Base-by-base conservation (phyloP, 176 grass and related monocot species). In the Oryza coarctata region DNA sequence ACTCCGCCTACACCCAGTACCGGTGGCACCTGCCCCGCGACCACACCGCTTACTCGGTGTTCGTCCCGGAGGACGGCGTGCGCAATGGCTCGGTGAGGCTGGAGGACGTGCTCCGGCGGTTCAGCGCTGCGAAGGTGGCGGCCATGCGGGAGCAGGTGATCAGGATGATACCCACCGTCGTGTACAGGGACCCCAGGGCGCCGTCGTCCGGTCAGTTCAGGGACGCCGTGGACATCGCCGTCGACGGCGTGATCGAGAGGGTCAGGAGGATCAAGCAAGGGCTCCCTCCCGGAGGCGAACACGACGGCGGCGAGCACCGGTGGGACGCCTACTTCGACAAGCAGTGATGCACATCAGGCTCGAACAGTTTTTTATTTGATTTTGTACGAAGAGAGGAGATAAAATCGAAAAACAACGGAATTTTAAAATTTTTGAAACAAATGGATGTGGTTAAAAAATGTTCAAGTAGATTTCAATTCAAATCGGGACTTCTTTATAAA, bases 121-220 rank as follows among this genome's bases (percentile, higher is more conserved):
- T 91, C 9, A 12, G 70, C 10, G 20, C 44, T 13, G 44, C 49
- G 0, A 27, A 89, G 2, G 81, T 94, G 65, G 86, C 32, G 33
- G 78, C 75, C 34, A 97, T 94, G 91, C 89, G 94, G 63, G 89
- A 97, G 65, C 74, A 81, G 61, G 89, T 97, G 77, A 25, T 97
- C 81, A 73, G 58, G 64, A 86, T 93, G 81, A 93, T 97, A 50
- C 87, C 89, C 3, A 80, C 45, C 9, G 58, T 97, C 41, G 73
- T 89, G 44, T 97, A 97, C 72, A 88, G 65, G 58, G 91, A 97
- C 63, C 82, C 82, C 8, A 77, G 82, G 78, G 26, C 20, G 11
- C 27, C 9, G 0, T 39, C 9, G 0, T 25, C 33, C 17, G 4
- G 1, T 3, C 23, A 12, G 49, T 78, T 84, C 73, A 85, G 34